Percentiles rank a stretch among this genome's conserved stretches.
Conservation (phyloP, 768 basidiomycete species). For the Hericium rajendrae region DNA sequence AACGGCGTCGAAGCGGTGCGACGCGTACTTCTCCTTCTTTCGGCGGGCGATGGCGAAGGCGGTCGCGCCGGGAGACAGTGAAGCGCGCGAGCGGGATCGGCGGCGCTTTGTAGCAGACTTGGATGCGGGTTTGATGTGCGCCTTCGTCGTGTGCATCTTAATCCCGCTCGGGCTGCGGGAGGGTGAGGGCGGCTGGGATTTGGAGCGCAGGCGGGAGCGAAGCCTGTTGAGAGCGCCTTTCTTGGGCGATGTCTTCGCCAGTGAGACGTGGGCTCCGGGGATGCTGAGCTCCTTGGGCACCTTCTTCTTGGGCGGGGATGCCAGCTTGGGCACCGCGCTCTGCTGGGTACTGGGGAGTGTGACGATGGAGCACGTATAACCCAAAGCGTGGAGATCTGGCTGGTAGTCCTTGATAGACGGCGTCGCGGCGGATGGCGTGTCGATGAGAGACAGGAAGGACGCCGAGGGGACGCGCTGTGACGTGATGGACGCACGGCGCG, state of each 20-base stretch:
- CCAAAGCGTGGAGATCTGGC: slow-evolving; percentile 47
- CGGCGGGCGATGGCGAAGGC: slow-evolving; percentile 9
- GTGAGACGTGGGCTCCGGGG: slow-evolving; percentile 36
- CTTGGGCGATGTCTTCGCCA: slow-evolving; percentile 8
- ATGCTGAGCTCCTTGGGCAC: slow-evolving; percentile 20
- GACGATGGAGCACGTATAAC: slow-evolving; percentile 60
- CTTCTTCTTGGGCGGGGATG: not conserved
- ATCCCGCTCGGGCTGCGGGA: slow-evolving; percentile 13
- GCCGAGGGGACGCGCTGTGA: slow-evolving; percentile 31
- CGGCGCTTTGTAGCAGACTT: slow-evolving; percentile 12
- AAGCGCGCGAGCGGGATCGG: not conserved
- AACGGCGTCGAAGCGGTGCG: slow-evolving; percentile 27
- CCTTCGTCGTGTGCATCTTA: slow-evolving; percentile 10
- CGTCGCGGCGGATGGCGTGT: slow-evolving; percentile 34
- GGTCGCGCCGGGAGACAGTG: not conserved
- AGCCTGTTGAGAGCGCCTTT: slow-evolving; percentile 32
- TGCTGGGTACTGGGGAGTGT: slow-evolving; percentile 13
- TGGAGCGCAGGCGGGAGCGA: slow-evolving; percentile 30
- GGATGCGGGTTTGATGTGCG: slow-evolving; percentile 10
- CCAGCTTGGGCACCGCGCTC: not conserved
- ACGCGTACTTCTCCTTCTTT: slow-evolving; percentile 35
- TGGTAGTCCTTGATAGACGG: slow-evolving; percentile 38
- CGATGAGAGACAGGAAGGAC: slow-evolving; percentile 36
- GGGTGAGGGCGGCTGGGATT: slow-evolving; percentile 19
- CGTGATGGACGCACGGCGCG: slow-evolving; percentile 27